Conservation (phyloP, 257 asterid species). For the Anisodus acutangulus region DNA sequence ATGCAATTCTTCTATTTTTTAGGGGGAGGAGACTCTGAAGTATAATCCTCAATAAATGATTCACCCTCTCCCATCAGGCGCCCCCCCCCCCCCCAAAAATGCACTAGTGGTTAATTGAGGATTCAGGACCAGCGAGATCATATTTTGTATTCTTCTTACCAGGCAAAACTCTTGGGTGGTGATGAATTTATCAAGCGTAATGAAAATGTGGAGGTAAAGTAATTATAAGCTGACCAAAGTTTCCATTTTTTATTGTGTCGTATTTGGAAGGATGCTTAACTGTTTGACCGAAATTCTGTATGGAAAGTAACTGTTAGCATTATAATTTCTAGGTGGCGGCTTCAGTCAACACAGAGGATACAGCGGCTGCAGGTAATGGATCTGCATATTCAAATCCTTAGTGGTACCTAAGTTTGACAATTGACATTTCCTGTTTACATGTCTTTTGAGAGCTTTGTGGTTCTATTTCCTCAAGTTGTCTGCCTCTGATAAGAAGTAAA, state of each 20-base stretch:
- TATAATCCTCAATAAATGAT: not conserved
- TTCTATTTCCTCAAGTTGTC: not conserved
- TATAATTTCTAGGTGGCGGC: constrained; percentile 35
- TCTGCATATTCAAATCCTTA: constrained; percentile 11
- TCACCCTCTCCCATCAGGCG: not conserved
- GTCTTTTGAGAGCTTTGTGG: not conserved
- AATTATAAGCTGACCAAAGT: not conserved
- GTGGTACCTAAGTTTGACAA: not conserved
- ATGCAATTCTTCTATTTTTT: not conserved
- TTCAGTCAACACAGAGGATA: constrained; percentile 34
- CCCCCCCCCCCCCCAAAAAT: not conserved
- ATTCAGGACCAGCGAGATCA: not conserved
- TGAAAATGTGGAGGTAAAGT: constrained; percentile 48
- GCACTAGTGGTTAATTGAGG: not conserved
- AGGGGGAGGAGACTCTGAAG: not conserved
- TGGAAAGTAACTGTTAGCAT: not conserved
- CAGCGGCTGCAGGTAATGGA: constrained; percentile 30
- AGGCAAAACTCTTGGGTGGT: constrained; percentile 57
- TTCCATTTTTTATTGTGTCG: not conserved
- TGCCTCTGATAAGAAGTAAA: not conserved
- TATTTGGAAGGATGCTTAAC: not conserved
- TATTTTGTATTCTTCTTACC: constrained; percentile 9
- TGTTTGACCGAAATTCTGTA: not conserved
- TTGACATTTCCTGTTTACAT: not conserved
- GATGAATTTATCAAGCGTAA: constrained; percentile 30